Evolutionary conservation across 345 rosid species (phyloP).

Genomic region (Populus pruinosa): DNA sequence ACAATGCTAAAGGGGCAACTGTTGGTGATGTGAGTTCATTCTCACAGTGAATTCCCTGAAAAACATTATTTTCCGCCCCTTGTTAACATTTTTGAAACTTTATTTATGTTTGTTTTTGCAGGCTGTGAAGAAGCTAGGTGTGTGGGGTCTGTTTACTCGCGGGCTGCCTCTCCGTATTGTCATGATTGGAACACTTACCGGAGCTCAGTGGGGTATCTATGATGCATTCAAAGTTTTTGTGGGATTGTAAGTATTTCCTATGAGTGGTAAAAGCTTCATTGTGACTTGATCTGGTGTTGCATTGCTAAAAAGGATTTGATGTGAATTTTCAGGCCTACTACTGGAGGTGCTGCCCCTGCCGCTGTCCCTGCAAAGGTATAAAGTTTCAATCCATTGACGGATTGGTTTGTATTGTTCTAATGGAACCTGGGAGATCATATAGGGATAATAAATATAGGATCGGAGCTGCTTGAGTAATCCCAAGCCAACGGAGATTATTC

Average conservation of each 20-base stretch:
- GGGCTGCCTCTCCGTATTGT: constrained; percentile 97
- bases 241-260: constrained; percentile 71
- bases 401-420: background rate
- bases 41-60: background rate
- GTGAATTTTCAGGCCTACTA: constrained; percentile 71
- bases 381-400: background rate
- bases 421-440: constrained; percentile 9
- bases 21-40: constrained; percentile 75
- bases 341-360: constrained; percentile 68
- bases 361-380: constrained; percentile 44
- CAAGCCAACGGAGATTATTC: constrained; percentile 26
- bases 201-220: constrained; percentile 95
- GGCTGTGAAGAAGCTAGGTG: constrained; percentile 96
- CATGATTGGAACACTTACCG: constrained; percentile 98
- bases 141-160: constrained; percentile 89
- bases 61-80: background rate
- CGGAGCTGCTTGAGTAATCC: constrained; percentile 27
- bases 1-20: constrained; percentile 96
- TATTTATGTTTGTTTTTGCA: constrained; percentile 21
- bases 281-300: background rate
- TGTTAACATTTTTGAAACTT: background rate
- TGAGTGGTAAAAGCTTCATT: background rate
- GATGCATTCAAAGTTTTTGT: constrained; percentile 97
- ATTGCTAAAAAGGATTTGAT: background rate
- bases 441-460: constrained; percentile 39